Percentiles rank a stretch among this genome's conserved stretches.
phyloP scores from a whole-genome alignment of 495 filamentous ascomycete species.

The Penicillium chermesinum region DNA sequence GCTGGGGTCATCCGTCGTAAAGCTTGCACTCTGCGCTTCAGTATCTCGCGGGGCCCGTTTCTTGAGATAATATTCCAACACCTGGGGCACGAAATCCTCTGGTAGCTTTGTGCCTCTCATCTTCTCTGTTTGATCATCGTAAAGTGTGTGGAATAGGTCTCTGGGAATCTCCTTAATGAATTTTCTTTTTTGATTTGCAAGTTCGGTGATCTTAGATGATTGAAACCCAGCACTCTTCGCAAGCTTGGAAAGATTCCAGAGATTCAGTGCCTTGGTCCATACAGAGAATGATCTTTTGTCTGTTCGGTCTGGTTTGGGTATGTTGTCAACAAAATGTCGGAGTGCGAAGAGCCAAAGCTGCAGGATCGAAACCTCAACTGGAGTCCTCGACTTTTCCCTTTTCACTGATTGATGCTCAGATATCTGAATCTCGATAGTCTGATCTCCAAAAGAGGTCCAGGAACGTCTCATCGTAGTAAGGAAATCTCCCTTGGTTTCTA shows the following conservation, averaged over 20 bases:
- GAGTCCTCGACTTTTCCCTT: background rate
- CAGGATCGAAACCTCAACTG: background rate
- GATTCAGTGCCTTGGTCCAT: background rate
- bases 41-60: background rate
- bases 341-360: conserved; percentile 8
- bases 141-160: background rate
- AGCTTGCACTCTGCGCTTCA: background rate
- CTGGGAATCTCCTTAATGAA: background rate
- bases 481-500: background rate
- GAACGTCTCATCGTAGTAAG: background rate
- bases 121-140: background rate
- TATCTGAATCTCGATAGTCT: background rate
- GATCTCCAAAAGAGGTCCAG: background rate
- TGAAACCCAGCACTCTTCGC: background rate
- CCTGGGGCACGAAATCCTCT: background rate
- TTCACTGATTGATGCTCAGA: background rate
- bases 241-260: background rate
- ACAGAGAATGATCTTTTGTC: background rate
- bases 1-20: background rate
- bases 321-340: background rate
- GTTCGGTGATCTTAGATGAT: background rate
- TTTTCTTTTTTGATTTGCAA: background rate
- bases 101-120: background rate
- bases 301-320: background rate
- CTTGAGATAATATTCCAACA: background rate